Conservation (phyloP, 2,329 filamentous ascomycete genomes). For the Aspergillus eucalypticola region DNA sequence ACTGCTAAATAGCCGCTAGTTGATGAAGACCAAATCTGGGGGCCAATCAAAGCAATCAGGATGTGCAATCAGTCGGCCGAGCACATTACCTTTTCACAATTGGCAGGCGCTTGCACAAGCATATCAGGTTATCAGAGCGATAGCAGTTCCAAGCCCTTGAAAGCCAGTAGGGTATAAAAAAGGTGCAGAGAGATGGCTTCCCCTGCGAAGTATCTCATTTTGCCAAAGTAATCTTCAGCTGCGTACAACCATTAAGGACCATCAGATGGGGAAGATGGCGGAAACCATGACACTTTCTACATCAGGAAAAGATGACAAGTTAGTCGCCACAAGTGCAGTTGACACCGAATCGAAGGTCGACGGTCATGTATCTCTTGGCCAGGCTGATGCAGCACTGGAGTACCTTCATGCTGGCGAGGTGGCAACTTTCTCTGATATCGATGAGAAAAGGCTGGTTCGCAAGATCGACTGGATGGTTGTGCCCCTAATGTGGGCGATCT, state of each 20-base stretch:
- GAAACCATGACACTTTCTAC: background rate
- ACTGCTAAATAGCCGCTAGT: no score
- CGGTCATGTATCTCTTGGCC: conserved; percentile 15
- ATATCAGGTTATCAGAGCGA: background rate
- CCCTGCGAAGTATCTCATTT: background rate
- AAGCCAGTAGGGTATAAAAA: background rate
- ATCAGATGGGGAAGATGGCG: background rate
- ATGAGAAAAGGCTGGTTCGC: conserved; percentile 35
- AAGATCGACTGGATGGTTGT: conserved; percentile 49
- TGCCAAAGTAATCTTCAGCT: background rate
- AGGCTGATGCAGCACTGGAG: conserved; percentile 40
- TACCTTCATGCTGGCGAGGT: conserved; percentile 34
- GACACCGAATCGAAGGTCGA: conserved; percentile 21
- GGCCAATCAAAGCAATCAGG: no score
- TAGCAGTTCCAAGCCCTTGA: background rate
- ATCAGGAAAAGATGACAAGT: background rate
- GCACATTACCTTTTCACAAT: background rate
- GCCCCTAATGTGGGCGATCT: conserved; percentile 54
- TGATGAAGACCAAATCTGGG: no score
- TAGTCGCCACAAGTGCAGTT: background rate
- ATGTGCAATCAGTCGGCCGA: background rate
- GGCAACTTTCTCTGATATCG: conserved; percentile 28
- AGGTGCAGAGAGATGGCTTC: background rate
- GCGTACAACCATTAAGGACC: background rate
- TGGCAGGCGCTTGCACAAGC: background rate